Base-by-base conservation (phyloP, 257 asterid genomes). In the Capsicum baccatum region DNA sequence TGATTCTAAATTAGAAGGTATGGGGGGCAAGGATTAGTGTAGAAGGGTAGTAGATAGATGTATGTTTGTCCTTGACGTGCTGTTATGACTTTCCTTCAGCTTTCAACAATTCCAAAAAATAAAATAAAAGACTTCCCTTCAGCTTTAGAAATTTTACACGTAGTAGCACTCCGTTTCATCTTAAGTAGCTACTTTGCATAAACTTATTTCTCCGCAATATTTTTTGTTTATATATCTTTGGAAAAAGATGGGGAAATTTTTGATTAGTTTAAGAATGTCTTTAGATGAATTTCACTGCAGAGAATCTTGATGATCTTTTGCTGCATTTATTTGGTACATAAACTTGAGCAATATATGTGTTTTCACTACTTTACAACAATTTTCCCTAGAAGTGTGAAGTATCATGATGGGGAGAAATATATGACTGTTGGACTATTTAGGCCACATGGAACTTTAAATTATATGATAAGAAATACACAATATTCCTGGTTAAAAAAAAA, bases 291-390 rank as follows among this genome's bases (percentile, higher is more conserved):
- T 68, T 73, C 16, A 6, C 48, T 14, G n/a, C 3, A 57, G 79
- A 71, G 79, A 70, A 9, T 37, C 57, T 71, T 71, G 58, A 17
- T 47, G 39, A 71, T 47, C 37, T 73, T n/a, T 6, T 73, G 33
- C 80, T 73, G 80, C 42, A 73, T n/a, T 73, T 73, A 15, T 47
- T 68, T 73, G 42, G 42, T 73, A 73, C 59, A 73, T 73, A 47
- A 47, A 47, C 59, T 73, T 48, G 59, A 73, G 42, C 57, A 73
- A 33, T 47, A 10, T 47, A 47, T 52, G 17, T 73, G 16, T n/a
- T 47, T n/a, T 71, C 57, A 19, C 33, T 44, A 71, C n/a, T 71
- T 71, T 71, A n/a, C 55, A 44, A 71, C 79, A 19, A 71, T 73
- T 73, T 73, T 9, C 80, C 58, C 11, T n/a, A n/a, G 5, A 47